Evolutionary conservation across 345 rosid species (phyloP).

Genomic region (Turnera subulata): DNA sequence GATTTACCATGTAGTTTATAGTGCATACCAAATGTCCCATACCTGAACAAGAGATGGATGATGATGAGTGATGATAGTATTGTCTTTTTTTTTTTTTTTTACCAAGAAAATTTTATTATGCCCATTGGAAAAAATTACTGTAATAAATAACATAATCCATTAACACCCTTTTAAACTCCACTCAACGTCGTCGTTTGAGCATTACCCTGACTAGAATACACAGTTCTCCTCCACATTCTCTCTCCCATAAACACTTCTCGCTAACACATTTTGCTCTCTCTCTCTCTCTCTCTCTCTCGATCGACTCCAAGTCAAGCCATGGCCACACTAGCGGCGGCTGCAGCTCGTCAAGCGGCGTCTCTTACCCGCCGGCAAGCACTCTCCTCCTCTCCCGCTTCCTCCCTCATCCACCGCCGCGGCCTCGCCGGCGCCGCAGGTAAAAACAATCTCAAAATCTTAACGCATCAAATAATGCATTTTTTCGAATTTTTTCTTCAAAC

Average conservation of each 20-base stretch:
- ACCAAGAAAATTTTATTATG: background rate
- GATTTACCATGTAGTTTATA: no score
- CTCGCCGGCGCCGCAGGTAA: constrained; percentile 83
- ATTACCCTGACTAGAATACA: background rate
- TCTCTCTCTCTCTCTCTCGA: no score
- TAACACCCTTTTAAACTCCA: background rate
- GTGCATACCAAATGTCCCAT: no score
- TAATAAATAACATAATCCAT: background rate
- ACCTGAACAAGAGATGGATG: no score
- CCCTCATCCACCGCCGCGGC: constrained; percentile 65
- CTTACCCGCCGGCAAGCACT: constrained; percentile 26
- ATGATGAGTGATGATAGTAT: no score
- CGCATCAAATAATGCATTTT: no score
- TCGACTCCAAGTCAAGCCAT: constrained; percentile 17
- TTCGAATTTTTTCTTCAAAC: no score
- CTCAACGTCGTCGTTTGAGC: background rate
- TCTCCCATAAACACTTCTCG: no score
- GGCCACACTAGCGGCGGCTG: constrained; percentile 50
- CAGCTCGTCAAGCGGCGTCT: constrained; percentile 42
- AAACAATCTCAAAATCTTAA: no score
- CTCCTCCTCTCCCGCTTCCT: constrained; percentile 22
- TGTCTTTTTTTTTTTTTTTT: no score
- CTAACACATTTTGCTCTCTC: background rate
- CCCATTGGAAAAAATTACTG: background rate
- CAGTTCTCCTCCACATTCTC: background rate